Base-by-base conservation (phyloP, 768 basidiomycete genomes). In the Leccinum subtestaceum region DNA sequence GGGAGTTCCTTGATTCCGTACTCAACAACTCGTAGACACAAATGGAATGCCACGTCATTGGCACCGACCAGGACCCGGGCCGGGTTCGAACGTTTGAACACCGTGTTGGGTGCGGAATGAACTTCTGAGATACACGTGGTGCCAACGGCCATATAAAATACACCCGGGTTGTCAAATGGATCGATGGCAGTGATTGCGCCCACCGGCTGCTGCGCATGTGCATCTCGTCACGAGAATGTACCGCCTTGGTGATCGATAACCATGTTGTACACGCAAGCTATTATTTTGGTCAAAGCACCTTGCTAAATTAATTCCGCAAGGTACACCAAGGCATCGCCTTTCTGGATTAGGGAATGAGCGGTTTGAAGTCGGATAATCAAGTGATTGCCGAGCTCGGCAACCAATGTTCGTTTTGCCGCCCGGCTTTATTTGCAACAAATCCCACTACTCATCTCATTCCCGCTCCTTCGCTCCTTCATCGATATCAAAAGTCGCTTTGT, bases 351-450 rank as follows among this genome's bases (percentile, higher is more conserved):
- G 70, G 54, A 71, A 43, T 72, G 70, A 67, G 70, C 70, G 69
- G 71, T 63, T 69, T 67, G 56, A 72, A 68, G 68, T 72, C 72
- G 72, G 72, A 72, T 63, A 72, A 60, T 60, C 63, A 70, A 70
- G 52, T 75, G 72, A 73, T 73, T 72, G 72, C 72, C 72, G 72
- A 63, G 59, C 59, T 72, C 72, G 72, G 73, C 73, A 73, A 75
- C 69, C 67, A 61, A 74, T 50, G 68, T 70, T 73, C 65, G 67
- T 67, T 70, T 72, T 66, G 64, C 70, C 72, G 72, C 73, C 65
- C 66, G 73, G 73, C 73, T 75, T 73, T 73, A 73, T 75, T 73
- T 73, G 68, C 73, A 64, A 75, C 73, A 74, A 74, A 65, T 74
- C 72, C 68, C 72, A 74, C 72, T 74, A 62, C 58, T 58, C 68